phyloP scores from a whole-genome alignment of 257 asterid species.

The Eucommia ulmoides region DNA sequence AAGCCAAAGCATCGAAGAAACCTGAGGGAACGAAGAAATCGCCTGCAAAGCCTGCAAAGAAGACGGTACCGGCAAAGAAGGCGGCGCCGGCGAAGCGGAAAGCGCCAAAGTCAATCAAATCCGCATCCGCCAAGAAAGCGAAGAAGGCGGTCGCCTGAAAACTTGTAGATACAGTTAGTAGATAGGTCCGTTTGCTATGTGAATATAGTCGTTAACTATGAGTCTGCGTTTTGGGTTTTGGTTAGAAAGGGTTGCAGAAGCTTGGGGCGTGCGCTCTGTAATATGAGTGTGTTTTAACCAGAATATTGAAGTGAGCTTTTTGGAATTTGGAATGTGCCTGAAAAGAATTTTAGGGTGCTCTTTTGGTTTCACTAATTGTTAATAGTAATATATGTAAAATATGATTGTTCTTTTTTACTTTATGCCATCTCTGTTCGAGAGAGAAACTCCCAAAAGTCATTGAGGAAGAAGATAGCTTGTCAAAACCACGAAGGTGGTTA shows the following conservation, averaged over 20 bases:
- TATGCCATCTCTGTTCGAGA: no score
- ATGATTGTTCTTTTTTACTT: no score
- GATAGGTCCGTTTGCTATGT: constrained; percentile 4
- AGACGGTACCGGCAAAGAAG: constrained; percentile 26
- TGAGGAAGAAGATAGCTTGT: no score
- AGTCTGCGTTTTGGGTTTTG: constrained; percentile 4
- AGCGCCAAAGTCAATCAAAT: constrained; percentile 48
- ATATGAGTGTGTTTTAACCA: no score
- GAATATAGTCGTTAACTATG: background rate
- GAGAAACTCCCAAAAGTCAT: no score
- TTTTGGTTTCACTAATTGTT: no score
- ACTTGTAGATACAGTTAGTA: no score
- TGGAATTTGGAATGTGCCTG: no score
- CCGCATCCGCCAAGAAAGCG: constrained; percentile 51
- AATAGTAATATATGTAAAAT: no score
- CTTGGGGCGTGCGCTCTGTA: background rate
- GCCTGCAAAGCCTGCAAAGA: constrained; percentile 17
- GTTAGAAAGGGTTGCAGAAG: background rate
- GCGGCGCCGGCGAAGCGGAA: constrained; percentile 37
- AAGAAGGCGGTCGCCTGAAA: constrained; percentile 28
- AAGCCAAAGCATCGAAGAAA: constrained; percentile 10
- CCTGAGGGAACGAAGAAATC: constrained; percentile 22
- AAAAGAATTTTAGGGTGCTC: no score
- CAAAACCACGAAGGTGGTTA: no score
- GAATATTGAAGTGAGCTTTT: no score